These are phyloP conservation scores for Cryptococcus jaspeensis DNA, from an alignment of 1,284 basidiomycete species.

Conservation along the genomic window DNA sequence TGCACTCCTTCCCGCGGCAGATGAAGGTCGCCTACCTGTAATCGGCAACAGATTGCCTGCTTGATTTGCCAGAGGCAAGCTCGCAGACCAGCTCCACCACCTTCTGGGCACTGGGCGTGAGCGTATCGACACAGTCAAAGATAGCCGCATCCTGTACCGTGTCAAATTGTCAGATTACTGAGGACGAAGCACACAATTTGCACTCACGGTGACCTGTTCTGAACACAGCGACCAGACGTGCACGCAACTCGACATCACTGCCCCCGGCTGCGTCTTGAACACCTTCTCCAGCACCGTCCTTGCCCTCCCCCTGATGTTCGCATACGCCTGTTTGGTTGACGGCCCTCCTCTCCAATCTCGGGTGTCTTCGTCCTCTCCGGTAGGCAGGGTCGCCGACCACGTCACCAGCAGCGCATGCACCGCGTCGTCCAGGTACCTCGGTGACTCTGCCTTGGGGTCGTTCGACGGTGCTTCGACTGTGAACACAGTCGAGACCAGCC, in stretches of 20 bases:
- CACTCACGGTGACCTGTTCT: constrained; percentile 29
- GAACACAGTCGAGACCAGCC: constrained; percentile 52
- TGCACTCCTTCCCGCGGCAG: background rate
- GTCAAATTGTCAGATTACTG: constrained; percentile 1
- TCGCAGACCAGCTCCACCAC: constrained; percentile 89
- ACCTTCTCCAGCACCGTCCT: constrained; percentile 79
- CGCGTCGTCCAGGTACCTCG: constrained; percentile 38
- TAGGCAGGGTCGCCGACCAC: constrained; percentile 32
- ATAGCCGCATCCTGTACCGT: constrained; percentile 53
- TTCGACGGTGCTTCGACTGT: constrained; percentile 42
- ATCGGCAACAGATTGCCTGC: constrained; percentile 10
- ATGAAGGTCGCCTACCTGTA: constrained; percentile 12
- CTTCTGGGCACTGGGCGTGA: constrained; percentile 81
- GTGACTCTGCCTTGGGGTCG: constrained; percentile 20
- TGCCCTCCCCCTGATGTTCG: constrained; percentile 58
- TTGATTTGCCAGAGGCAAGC: constrained; percentile 42
- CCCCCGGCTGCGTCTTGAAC: constrained; percentile 73
- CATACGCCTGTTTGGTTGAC: constrained; percentile 44
- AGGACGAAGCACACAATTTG: background rate
- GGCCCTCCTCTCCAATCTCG: background rate
- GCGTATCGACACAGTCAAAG: constrained; percentile 78
- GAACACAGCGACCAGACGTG: constrained; percentile 37
- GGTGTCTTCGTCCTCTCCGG: background rate
- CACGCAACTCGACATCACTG: constrained; percentile 65
- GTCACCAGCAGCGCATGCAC: constrained; percentile 37